Base-by-base conservation (phyloP, 257 asterid species). In the Solanum virginianum region DNA sequence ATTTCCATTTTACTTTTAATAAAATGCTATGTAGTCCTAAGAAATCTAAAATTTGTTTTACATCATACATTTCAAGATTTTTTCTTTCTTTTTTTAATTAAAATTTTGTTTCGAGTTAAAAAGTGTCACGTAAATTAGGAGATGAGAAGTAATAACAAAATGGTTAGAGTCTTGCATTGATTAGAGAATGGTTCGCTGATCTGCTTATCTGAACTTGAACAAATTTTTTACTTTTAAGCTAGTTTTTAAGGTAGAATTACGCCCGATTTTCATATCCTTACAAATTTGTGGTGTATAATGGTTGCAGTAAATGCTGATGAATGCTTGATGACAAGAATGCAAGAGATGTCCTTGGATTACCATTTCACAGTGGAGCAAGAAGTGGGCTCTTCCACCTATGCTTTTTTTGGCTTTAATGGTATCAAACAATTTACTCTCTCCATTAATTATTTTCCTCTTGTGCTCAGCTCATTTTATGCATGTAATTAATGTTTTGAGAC, bases 381-480 rank as follows among this genome's bases (percentile, higher is more conserved):
- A 91, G 97, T 92, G 22, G 93, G 97, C 24, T 92, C 96, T 24
- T 87, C 94, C 71, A 85, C 91, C 80, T 90, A 91, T 82, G 85
- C 91, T n/a, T 93, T 93, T 87, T 93, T 93, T 80, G 89, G 96
- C 89, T 93, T 93, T 86, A 91, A 92, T 57, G 97, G 97, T 93
- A 90, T 69, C 43, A 59, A 59, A 51, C 54, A 14, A 54, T 17
- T 69, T 79, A 15, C 45, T 68, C 13, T 6, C 57, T 39, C 63
- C 29, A 16, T 66, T 51, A 51, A 16, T 53, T 0, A 22, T 49
- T 24, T 2, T 75, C 11, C 24, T n/a, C 57, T 24, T 5, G 9
- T 0, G 16, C 39, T 75, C 82, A 79, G 65, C 83, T 53, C 53
- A 77, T 49, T 51, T 77, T 77, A 26, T 77, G 16, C 10, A 51